Evolutionary conservation across 148 eudicot species (phyloP).

Genomic region (Amaranthus palmeri): DNA sequence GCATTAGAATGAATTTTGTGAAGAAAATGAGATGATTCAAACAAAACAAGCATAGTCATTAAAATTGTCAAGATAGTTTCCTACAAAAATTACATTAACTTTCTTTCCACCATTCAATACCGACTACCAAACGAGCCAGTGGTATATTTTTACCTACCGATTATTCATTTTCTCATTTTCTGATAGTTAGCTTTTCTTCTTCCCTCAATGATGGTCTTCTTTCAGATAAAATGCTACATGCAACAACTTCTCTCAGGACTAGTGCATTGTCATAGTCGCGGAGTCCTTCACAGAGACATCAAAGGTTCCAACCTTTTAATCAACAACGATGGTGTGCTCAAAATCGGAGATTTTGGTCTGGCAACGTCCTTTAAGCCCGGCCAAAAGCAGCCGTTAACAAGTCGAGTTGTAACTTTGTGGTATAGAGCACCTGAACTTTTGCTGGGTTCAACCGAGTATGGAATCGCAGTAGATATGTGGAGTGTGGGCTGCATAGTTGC

Average conservation of each 20-base stretch:
- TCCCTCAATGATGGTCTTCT: not conserved
- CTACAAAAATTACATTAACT: too few species aligned
- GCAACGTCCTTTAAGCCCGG: slow-evolving; percentile 60
- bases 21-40: too few species aligned
- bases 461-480: slow-evolving; percentile 81
- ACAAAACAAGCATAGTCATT: too few species aligned
- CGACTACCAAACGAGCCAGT: too few species aligned
- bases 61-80: too few species aligned
- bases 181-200: not conserved
- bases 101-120: too few species aligned
- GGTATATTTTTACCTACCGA: not conserved
- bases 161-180: not conserved
- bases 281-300: slow-evolving; percentile 76
- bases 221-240: slow-evolving; percentile 77
- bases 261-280: slow-evolving; percentile 76
- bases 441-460: slow-evolving; percentile 76
- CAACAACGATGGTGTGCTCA: slow-evolving; percentile 69
- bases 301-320: slow-evolving; percentile 75
- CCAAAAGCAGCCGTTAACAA: slow-evolving; percentile 65
- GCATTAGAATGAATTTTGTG: too few species aligned
- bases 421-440: slow-evolving; percentile 86
- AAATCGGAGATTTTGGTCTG: slow-evolving; percentile 86
- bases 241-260: slow-evolving; percentile 68
- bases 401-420: slow-evolving; percentile 87
- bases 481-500: slow-evolving; percentile 86